phyloP scores from a whole-genome alignment of 345 rosid species.

The Pistacia vera region DNA sequence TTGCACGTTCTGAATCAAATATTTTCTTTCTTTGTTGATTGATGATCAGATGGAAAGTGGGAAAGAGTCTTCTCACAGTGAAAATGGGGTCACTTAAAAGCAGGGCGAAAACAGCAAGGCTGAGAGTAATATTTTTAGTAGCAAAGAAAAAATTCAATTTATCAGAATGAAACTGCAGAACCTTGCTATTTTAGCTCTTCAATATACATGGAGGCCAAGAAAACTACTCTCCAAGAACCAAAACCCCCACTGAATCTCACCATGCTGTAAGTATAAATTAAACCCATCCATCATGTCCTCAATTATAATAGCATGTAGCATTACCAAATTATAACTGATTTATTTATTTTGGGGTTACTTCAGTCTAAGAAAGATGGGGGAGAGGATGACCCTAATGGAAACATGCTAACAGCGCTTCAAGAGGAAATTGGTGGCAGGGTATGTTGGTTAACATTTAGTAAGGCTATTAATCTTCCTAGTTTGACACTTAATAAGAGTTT shows the following conservation, averaged over 20 bases:
- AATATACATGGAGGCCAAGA: conserved; percentile 95
- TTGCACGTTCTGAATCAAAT: neutral
- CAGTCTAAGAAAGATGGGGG: conserved; percentile 68
- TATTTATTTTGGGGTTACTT: neutral
- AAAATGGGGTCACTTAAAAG: conserved; percentile 32
- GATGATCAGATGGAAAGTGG: conserved; percentile 32
- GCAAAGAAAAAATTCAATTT: conserved; percentile 40
- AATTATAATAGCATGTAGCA: too few relatives aligned
- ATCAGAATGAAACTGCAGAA: conserved; percentile 59
- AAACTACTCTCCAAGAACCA: conserved; percentile 63
- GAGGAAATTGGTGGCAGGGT: conserved; percentile 99
- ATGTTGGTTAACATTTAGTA: conserved; percentile 9
- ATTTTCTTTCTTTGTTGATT: neutral
- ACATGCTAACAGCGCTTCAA: conserved; percentile 60
- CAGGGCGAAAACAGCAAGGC: conserved; percentile 31
- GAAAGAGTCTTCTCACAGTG: conserved; percentile 25
- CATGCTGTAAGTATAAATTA: conserved; percentile 29
- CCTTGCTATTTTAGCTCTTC: conserved; percentile 86
- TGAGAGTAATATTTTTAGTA: conserved; percentile 24
- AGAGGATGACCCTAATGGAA: conserved; percentile 51
- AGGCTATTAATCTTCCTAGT: neutral
- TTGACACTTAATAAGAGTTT: neutral
- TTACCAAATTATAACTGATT: neutral
- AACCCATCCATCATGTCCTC: neutral
- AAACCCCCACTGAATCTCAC: conserved; percentile 36